A percentile compares a stretch with the other conserved stretches of the same genome.
phyloP scores from a whole-genome alignment of 768 basidiomycete species.

The Psilocybe sp. region DNA sequence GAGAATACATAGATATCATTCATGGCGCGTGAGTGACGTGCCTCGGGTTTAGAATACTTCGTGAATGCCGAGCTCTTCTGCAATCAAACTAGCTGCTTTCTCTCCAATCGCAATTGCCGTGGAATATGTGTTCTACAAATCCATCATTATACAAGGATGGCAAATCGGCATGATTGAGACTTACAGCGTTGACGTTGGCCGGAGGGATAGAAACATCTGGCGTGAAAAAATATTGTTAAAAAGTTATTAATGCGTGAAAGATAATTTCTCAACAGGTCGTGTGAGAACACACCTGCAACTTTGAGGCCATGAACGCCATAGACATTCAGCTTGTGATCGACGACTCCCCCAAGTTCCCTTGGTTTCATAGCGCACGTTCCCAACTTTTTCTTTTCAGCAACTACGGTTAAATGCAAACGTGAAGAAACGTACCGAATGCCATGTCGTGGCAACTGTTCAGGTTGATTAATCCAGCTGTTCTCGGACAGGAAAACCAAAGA shows the following conservation, averaged over 20 bases:
- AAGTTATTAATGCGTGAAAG: no score
- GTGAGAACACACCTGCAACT: slow-evolving; percentile 18
- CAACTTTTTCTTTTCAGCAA: slow-evolving; percentile 7
- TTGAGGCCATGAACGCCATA: slow-evolving; percentile 25
- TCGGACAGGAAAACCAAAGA: neutral
- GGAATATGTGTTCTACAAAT: slow-evolving; percentile 27
- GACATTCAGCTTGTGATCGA: slow-evolving; percentile 23
- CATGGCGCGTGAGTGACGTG: no score
- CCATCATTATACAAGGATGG: slow-evolving; percentile 16
- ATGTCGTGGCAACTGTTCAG: slow-evolving; percentile 30
- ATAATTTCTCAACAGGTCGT: no score
- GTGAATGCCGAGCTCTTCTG: neutral
- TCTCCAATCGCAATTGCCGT: slow-evolving; percentile 42
- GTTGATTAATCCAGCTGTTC: neutral
- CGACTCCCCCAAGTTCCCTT: slow-evolving; percentile 17
- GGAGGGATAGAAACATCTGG: slow-evolving; percentile 1
- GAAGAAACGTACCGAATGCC: slow-evolving; percentile 35
- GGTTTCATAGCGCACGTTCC: slow-evolving; percentile 28
- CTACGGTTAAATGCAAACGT: neutral
- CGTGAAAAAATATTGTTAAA: no score
- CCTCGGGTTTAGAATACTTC: no score
- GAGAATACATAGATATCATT: no score
- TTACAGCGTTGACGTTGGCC: neutral
- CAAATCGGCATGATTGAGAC: slow-evolving; percentile 17
- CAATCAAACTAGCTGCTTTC: slow-evolving; percentile 51